A percentile compares a stretch with the other conserved stretches of the same genome.
phyloP scores from a whole-genome alignment of 1,284 basidiomycete species.

The Cryptococcus sp. region DNA sequence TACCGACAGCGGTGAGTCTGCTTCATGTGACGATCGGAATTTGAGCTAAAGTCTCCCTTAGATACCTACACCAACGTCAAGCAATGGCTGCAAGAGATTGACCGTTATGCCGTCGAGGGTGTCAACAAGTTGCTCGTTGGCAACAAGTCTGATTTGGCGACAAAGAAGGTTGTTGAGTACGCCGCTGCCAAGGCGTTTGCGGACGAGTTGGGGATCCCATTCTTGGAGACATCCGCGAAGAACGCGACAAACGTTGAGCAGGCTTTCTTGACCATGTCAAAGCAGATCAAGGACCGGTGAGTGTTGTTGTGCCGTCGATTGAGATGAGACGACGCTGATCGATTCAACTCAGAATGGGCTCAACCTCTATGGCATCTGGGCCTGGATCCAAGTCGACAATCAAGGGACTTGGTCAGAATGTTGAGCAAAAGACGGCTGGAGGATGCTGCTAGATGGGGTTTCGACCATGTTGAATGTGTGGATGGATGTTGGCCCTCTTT shows the following conservation, averaged over 20 bases:
- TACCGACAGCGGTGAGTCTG: constrained; percentile 84
- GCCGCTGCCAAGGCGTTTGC: constrained; percentile 97
- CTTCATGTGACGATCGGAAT: not conserved
- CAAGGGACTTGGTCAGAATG: constrained; percentile 68
- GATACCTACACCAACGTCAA: constrained; percentile 99
- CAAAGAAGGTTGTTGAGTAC: constrained; percentile 99
- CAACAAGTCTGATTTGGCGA: constrained; percentile 96
- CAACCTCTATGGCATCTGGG: constrained; percentile 55
- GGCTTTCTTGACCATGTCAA: constrained; percentile 99
- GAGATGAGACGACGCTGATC: not conserved
- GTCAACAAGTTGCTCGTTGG: constrained; percentile 98
- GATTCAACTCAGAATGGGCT: constrained; percentile 57
- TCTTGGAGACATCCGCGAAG: constrained; percentile 99
- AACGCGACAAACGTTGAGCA: constrained; percentile 98
- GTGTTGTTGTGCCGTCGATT: constrained; percentile 15
- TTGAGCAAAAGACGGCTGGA: constrained; percentile 70
- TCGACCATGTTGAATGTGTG: not conserved
- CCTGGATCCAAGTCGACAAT: constrained; percentile 57
- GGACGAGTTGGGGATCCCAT: constrained; percentile 90
- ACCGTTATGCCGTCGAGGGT: constrained; percentile 97
- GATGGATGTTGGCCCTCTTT: not conserved
- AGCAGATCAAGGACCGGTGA: constrained; percentile 90
- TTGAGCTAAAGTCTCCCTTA: constrained; percentile 42
- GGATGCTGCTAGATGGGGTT: constrained; percentile 66
- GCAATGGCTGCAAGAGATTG: constrained; percentile 99